Percentiles rank a stretch among this genome's conserved stretches.
phyloP scores from a whole-genome alignment of 2,329 filamentous ascomycete genomes.

The Cladosporium sphaerospermum region DNA sequence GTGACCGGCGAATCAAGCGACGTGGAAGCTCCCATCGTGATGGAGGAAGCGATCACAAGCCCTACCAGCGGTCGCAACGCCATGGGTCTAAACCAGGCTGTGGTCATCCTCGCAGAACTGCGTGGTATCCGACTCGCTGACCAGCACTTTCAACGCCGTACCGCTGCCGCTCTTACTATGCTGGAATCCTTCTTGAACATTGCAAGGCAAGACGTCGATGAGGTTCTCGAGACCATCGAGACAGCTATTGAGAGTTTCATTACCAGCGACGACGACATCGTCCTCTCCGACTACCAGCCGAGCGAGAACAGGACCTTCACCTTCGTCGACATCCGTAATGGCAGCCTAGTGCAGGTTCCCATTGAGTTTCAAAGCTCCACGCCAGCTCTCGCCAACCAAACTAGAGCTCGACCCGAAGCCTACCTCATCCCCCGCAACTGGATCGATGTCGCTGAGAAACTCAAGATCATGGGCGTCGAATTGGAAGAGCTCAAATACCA shows the following conservation, averaged over 20 bases:
- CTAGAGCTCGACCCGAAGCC: slow-evolving; percentile 18
- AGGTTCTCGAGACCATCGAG: slow-evolving; percentile 10
- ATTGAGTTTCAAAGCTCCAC: slow-evolving; percentile 17
- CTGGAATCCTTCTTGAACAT: slow-evolving; percentile 15
- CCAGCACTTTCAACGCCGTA: slow-evolving; percentile 19
- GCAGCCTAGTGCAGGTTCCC: slow-evolving; percentile 15
- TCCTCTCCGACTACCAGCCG: slow-evolving; percentile 18
- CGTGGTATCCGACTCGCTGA: slow-evolving; percentile 18
- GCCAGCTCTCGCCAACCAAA: slow-evolving; percentile 17
- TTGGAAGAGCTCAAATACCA: slow-evolving; percentile 19
- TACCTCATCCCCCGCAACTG: slow-evolving; percentile 25
- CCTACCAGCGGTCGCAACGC: slow-evolving; percentile 17
- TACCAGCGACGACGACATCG: slow-evolving; percentile 17
- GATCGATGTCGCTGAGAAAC: slow-evolving; percentile 18
- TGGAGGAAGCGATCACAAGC: slow-evolving; percentile 12
- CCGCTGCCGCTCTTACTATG: slow-evolving; percentile 14
- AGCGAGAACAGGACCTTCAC: slow-evolving; percentile 18
- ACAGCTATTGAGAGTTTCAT: slow-evolving; percentile 18
- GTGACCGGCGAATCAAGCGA: slow-evolving; percentile 22
- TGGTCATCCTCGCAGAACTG: slow-evolving; percentile 17
- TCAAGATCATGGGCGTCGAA: slow-evolving; percentile 21
- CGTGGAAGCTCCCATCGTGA: slow-evolving; percentile 13
- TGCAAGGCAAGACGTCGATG: slow-evolving; percentile 13
- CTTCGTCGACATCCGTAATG: slow-evolving; percentile 18
- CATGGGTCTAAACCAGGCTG: slow-evolving; percentile 15